Evolutionary conservation across 306 rosid species (phyloP), one percentile per base, ranked within the genome.

Genomic region (Sechiopsis laciniata): DNA sequence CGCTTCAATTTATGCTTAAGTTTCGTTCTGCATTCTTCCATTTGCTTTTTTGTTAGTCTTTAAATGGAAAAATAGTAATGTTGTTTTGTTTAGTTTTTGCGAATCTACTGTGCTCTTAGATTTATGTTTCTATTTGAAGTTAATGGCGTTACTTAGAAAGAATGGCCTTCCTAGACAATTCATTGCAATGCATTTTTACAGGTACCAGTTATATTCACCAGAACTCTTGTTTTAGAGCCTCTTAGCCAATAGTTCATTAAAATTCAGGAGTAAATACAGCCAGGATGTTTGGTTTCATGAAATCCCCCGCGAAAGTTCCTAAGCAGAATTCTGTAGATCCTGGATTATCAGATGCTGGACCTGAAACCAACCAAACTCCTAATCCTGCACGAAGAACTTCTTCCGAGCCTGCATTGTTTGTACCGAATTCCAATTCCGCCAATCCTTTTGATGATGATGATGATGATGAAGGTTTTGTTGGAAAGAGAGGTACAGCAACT

Each of bases 351-450:
- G 89, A 73, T 15, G 15, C 80, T 22, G 85, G 83, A 64, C 21
- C 80, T 0, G 88, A 80, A 0, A 29, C 82, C 46, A 78, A 75
- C 69, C 74, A 83, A 73, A 70, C 29, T 45, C 67, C 69, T 7
- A 84, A 50, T 13, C 82, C 87, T 4, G 85, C 83, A 0, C 83
- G 88, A 75, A 74, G 92, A 86, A 84, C 98, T 15, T 13, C 87
- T 32, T 90, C 98, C 1, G 46, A 87, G 72, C 96, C 97, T 0
- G 51, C 80, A 75, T 81, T 70, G 1, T 1, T 82, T 14, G 73
- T 64, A 10, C 89, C 88, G 5, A 85, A 87, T 21, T 75, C 84
- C 0, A 82, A 82, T 54, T 86, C 83, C 10, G 81, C 83, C 6
- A 84, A 87, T 75, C 77, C 73, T 29, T 82, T 84, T 2, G 48